Conservation (phyloP, 2,329 filamentous ascomycete genomes). For the Golovinomyces cichoracearum region DNA sequence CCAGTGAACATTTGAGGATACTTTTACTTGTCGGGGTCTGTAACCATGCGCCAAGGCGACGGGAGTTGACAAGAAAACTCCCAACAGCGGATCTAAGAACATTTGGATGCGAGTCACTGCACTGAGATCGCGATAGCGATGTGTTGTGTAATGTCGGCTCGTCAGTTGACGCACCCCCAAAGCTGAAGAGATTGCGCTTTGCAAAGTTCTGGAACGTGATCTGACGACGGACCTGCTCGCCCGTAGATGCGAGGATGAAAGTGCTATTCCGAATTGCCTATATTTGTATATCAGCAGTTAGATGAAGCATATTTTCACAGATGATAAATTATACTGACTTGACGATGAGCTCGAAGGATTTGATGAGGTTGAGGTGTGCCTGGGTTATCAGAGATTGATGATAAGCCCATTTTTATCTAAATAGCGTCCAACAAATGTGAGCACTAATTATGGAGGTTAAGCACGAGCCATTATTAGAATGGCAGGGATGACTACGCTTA, state of each 20-base stretch:
- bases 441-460: too few relatives aligned
- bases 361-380: constrained; percentile 8
- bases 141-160: constrained; percentile 3
- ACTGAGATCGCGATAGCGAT: constrained; percentile 5
- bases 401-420: constrained; percentile 13
- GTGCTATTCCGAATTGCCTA: constrained; percentile 57
- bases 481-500: too few relatives aligned
- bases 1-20: constrained; percentile 73
- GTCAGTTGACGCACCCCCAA: not conserved
- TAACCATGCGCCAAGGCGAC: constrained; percentile 30
- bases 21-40: constrained; percentile 49
- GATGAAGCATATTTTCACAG: too few relatives aligned
- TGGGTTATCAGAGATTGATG: constrained; percentile 11
- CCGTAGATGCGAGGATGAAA: constrained; percentile 64
- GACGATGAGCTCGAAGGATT: too few relatives aligned
- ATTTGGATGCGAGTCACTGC: constrained; percentile 10
- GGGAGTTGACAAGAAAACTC: constrained; percentile 7
- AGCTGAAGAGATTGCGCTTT: not conserved
- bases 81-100: constrained; percentile 14
- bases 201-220: constrained; percentile 37
- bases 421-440: too few relatives aligned
- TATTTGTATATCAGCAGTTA: not conserved
- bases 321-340: too few relatives aligned
- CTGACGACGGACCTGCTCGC: constrained; percentile 54
- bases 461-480: too few relatives aligned